Base-by-base conservation (phyloP, 306 rosid genomes). In the Alnus glutinosa region DNA sequence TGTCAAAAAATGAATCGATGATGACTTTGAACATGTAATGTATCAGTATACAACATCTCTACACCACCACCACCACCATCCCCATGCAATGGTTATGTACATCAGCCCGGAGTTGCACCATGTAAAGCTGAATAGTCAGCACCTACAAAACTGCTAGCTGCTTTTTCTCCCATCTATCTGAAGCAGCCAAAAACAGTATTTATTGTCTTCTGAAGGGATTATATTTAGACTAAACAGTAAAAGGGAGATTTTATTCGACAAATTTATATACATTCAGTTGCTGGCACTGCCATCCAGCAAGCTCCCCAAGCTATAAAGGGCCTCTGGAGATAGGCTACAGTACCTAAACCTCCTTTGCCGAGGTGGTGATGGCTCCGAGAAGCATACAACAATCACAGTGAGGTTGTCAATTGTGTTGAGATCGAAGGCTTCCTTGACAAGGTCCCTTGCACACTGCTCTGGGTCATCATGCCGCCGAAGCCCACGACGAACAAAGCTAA, bases 291-390 rank as follows among this genome's bases (percentile, higher is more conserved):
- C 89, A 51, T 95, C 96, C 92, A 95, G 81, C 85, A 89, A 84
- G 89, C 80, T 90, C 83, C 92, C 89, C 92, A 95, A 80, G 80
- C 89, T 93, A 83, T 96, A 95, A 28, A 93, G 90, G 62, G 97
- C 98, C 76, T 95, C 98, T 1, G 97, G 90, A 55, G 98, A 91
- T 85, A 95, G 90, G 84, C 92, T 90, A 76, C 97, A 91, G 72
- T 90, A 89, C 79, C 91, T 89, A 81, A 86, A n/a, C 73, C 87
- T 95, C 59, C 83, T 81, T n/a, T 85, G 92, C 64, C 69, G 85
- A 1, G 91, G 83, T 0, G 90, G 89, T 13, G 92, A 83, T 42
- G 59, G 71, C 72, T 88, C 90, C 34, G 96, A 78, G 71, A 95
- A 89, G 83, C 97, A 93, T 49, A 92, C 87, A 44, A 95, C 79